Conservation (phyloP, 2,329 filamentous ascomycete genomes). For the Fusarium redolens region DNA sequence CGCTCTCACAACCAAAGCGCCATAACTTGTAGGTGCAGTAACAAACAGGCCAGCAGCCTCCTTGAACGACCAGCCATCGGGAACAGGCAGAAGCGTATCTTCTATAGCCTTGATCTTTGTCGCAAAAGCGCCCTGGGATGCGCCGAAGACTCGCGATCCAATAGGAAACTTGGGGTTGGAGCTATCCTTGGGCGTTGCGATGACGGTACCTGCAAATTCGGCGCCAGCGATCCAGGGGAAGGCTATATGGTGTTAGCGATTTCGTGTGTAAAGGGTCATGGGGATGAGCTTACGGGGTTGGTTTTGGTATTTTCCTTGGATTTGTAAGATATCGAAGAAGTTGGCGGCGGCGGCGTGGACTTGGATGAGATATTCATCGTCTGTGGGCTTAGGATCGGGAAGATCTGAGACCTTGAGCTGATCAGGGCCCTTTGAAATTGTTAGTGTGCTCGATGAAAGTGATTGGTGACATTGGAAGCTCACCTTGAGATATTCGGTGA, state of each 20-base stretch:
- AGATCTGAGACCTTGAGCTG: constrained; percentile 82
- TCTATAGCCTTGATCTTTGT: constrained; percentile 78
- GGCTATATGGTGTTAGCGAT: constrained; percentile 51
- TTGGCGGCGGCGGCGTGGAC: constrained; percentile 91
- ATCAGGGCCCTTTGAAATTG: constrained; percentile 70
- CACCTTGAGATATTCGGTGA: constrained; percentile 81
- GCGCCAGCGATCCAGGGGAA: constrained; percentile 89
- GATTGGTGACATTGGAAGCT: constrained; percentile 3
- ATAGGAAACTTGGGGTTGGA: constrained; percentile 72
- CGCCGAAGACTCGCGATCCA: constrained; percentile 88
- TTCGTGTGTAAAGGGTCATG: not conserved
- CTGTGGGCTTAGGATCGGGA: constrained; percentile 76
- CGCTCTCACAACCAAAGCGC: constrained; percentile 81
- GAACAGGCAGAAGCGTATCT: constrained; percentile 76
- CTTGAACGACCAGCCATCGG: constrained; percentile 82
- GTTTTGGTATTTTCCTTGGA: constrained; percentile 94
- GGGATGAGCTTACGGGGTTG: constrained; percentile 70
- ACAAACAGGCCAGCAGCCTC: constrained; percentile 92
- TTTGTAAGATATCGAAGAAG: constrained; percentile 97
- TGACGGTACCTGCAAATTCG: constrained; percentile 85
- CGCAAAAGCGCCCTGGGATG: constrained; percentile 86
- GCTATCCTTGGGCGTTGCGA: constrained; percentile 69
- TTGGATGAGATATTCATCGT: constrained; percentile 85
- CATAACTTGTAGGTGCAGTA: constrained; percentile 91
- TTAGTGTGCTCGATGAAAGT: not conserved